Evolutionary conservation across 2,329 filamentous ascomycete genomes (phyloP).

Genomic region (Cordyceps cateniannulata): DNA sequence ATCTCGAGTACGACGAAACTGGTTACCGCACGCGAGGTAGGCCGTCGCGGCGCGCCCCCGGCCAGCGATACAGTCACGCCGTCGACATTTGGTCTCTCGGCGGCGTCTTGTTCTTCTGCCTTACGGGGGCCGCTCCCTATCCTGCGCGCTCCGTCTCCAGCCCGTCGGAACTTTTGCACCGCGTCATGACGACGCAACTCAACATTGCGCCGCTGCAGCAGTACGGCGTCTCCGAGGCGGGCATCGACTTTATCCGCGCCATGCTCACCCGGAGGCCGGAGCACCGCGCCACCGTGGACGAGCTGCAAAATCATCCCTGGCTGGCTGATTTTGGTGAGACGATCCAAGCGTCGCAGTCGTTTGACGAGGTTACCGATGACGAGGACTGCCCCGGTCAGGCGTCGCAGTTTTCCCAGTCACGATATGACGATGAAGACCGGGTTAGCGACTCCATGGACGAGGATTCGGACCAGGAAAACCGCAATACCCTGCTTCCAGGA

Average conservation of each 20-base stretch:
- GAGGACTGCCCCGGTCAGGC: constrained; percentile 50
- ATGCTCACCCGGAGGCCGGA: constrained; percentile 81
- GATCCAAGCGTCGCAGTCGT: constrained; percentile 37
- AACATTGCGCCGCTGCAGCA: constrained; percentile 58
- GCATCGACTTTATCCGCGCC: constrained; percentile 66
- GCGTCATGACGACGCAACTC: constrained; percentile 74
- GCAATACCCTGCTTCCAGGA: constrained; percentile 52
- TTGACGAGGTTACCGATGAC: constrained; percentile 57
- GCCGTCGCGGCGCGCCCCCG: constrained; percentile 51
- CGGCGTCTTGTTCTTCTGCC: constrained; percentile 79
- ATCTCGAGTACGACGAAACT: constrained; percentile 60
- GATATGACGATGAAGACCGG: constrained; percentile 29
- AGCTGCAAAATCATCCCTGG: constrained; percentile 71
- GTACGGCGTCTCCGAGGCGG: constrained; percentile 54
- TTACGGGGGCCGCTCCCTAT: constrained; percentile 78
- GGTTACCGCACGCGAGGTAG: constrained; percentile 57
- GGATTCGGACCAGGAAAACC: constrained; percentile 75
- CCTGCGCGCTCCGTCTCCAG: constrained; percentile 68
- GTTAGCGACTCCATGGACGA: constrained; percentile 45
- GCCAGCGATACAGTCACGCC: constrained; percentile 76
- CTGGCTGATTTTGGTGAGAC: constrained; percentile 35
- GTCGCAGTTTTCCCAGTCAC: constrained; percentile 45
- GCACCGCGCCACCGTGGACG: constrained; percentile 63
- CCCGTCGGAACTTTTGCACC: constrained; percentile 72
- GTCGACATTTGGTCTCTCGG: constrained; percentile 96